These are phyloP conservation scores for Periglandula ipomoeae DNA, from an alignment of 2,329 filamentous ascomycete species.

Conservation along the genomic window DNA sequence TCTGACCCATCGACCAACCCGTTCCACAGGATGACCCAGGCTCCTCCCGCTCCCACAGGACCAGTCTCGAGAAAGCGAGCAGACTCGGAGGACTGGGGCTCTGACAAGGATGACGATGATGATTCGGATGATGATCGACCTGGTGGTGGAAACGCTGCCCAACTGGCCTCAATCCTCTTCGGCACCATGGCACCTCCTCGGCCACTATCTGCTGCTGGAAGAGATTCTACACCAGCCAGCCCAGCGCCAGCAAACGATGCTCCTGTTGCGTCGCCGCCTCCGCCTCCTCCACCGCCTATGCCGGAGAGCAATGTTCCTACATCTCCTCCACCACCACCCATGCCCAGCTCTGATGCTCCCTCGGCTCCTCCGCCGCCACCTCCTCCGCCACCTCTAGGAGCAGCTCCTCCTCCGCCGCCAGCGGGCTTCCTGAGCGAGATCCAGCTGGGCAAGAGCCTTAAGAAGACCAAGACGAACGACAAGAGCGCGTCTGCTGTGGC, in stretches of 20 bases:
- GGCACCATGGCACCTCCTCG: constrained; percentile 93
- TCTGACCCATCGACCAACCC: constrained; percentile 78
- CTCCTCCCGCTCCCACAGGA: constrained; percentile 38
- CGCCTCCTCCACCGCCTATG: constrained; percentile 23
- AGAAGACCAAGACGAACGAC: constrained; percentile 86
- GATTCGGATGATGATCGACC: constrained; percentile 72
- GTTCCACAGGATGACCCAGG: constrained; percentile 77
- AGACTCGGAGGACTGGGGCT: constrained; percentile 72
- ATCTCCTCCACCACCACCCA: constrained; percentile 18
- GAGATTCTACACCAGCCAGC: constrained; percentile 43
- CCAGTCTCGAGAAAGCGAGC: constrained; percentile 45
- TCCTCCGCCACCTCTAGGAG: constrained; percentile 20
- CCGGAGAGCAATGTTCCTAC: constrained; percentile 16
- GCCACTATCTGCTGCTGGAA: constrained; percentile 73
- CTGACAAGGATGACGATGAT: constrained; percentile 54
- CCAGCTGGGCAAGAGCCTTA: constrained; percentile 66
- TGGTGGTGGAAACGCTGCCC: constrained; percentile 75
- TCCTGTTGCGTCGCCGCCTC: constrained; percentile 30
- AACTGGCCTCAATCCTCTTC: constrained; percentile 89
- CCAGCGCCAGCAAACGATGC: constrained; percentile 31
- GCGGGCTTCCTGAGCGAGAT: constrained; percentile 72
- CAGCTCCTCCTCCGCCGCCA: constrained; percentile 37
- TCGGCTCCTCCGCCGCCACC: constrained; percentile 24
- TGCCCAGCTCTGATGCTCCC: constrained; percentile 18
- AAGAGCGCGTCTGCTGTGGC: constrained; percentile 63